These are phyloP conservation scores for Corylus avellana DNA, from an alignment of 306 rosid genomes.

Conservation along the genomic window DNA sequence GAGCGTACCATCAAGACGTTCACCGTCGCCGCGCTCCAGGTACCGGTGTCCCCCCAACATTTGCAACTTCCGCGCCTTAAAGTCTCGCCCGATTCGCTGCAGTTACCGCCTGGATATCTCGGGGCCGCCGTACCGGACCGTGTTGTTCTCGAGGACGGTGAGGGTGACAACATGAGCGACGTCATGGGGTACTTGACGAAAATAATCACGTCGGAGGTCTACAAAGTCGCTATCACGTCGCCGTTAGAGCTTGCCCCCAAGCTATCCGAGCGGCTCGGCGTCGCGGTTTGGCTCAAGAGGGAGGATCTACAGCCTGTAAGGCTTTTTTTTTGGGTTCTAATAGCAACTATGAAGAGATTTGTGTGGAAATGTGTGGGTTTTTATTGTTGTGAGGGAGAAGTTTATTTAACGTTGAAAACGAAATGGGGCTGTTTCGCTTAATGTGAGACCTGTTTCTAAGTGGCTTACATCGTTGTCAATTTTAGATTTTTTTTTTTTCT, in stretches of 20 bases:
- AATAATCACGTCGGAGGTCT: constrained; percentile 81
- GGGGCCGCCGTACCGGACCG: constrained; percentile 73
- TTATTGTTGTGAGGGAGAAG: background rate
- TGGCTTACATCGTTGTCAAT: background rate
- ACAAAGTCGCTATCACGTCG: constrained; percentile 77
- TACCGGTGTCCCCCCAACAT: background rate
- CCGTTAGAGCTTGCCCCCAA: constrained; percentile 78
- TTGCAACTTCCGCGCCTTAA: constrained; percentile 28
- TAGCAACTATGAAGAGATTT: background rate
- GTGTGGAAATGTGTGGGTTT: too few relatives aligned
- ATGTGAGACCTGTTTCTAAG: background rate
- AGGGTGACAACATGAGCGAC: constrained; percentile 14
- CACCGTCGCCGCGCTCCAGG: constrained; percentile 50
- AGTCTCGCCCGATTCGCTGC: constrained; percentile 56
- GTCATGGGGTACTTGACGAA: constrained; percentile 75
- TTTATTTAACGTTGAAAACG: too few relatives aligned
- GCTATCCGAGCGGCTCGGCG: constrained; percentile 71
- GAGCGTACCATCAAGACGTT: constrained; percentile 13
- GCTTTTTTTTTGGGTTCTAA: constrained; percentile 4
- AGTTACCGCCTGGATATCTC: constrained; percentile 72
- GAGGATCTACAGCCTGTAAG: constrained; percentile 93
- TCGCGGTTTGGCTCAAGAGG: constrained; percentile 80
- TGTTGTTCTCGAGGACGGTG: constrained; percentile 16
- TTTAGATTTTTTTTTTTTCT: background rate
- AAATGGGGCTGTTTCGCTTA: too few relatives aligned